Evolutionary conservation across 2,329 filamentous ascomycete genomes (phyloP), one percentile per base, ranked within the genome.

Genomic region (Exophiala spinifera): DNA sequence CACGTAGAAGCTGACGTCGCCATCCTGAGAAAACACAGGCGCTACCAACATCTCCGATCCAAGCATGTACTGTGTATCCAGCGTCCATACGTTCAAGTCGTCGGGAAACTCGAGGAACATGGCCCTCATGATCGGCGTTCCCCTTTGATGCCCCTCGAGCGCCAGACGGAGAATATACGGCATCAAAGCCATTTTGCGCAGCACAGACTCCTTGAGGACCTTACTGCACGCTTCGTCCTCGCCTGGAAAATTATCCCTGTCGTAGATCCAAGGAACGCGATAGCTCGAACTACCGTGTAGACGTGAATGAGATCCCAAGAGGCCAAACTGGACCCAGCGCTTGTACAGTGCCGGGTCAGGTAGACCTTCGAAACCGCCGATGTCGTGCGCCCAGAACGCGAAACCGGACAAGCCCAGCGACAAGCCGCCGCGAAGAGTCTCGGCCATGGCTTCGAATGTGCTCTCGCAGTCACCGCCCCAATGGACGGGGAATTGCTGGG

Each of bases 381-480:
- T 88, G 64, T 88, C 85, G 59, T 81, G 83, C 31, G 82, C 83
- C 84, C 85, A 88, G 70, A 83, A 87, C 11, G 80, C 79, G 67
- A 83, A 87, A 1, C 84, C 84, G 42, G 79, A 82, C 1, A 88
- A 71, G 13, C 83, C 82, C 40, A 87, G 76, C 7, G 79, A 81
- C 1, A 88, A 70, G 0, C 85, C 85, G 13, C 85, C 85, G 7
- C 85, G 81, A 5, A 88, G 70, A 1, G 82, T 86, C 70, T 89
- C 86, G 3, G 84, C 86, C 75, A 89, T 85, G 14, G 85, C 86
- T 64, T 87, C 84, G 42, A 85, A 83, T 1, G 86, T 89, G 25
- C 81, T 86, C 69, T 89, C 86, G 67, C 85, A 88, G 72, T 89
- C 86, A 51, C 86, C 87, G 31, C 86, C 86, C 87, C 86, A 89